Percentiles rank a stretch among this genome's conserved stretches.
These are phyloP conservation scores for Lactarius hengduanensis DNA, from an alignment of 768 basidiomycete genomes.

Conservation along the genomic window DNA sequence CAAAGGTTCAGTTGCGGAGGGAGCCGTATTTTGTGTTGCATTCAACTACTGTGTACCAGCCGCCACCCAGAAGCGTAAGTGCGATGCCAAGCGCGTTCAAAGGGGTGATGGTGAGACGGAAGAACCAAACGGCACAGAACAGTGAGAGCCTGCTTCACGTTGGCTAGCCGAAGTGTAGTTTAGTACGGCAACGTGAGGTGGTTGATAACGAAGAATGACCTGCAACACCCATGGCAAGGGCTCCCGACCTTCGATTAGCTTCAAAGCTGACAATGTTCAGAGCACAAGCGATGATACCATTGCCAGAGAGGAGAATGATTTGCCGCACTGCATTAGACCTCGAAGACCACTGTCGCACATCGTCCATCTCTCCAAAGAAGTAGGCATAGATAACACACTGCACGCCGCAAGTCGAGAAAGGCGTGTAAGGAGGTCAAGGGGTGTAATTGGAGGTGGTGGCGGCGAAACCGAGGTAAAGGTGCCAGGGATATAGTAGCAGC, in stretches of 20 bases:
- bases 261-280: conserved; percentile 94
- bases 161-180: conserved; percentile 47
- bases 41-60: conserved; percentile 72
- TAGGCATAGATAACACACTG: conserved; percentile 81
- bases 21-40: conserved; percentile 32
- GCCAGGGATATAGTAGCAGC: conserved; percentile 28
- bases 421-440: conserved; percentile 82
- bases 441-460: conserved; percentile 47
- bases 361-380: conserved; percentile 74
- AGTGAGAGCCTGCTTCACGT: conserved; percentile 92
- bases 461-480: conserved; percentile 24
- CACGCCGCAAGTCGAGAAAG: conserved; percentile 89
- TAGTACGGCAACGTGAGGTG: conserved; percentile 1
- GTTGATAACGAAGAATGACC: conserved; percentile 45
- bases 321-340: conserved; percentile 30
- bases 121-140: conserved; percentile 84
- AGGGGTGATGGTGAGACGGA: conserved; percentile 76
- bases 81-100: conserved; percentile 81
- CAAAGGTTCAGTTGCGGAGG: neutral
- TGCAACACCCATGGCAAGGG: conserved; percentile 88
- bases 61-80: conserved; percentile 84
- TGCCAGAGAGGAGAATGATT: conserved; percentile 55
- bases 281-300: conserved; percentile 87
- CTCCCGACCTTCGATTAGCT: conserved; percentile 90
- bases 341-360: conserved; percentile 44